Evolutionary conservation across 2,329 filamentous ascomycete species (phyloP).

Genomic region (Fusarium compactum): DNA sequence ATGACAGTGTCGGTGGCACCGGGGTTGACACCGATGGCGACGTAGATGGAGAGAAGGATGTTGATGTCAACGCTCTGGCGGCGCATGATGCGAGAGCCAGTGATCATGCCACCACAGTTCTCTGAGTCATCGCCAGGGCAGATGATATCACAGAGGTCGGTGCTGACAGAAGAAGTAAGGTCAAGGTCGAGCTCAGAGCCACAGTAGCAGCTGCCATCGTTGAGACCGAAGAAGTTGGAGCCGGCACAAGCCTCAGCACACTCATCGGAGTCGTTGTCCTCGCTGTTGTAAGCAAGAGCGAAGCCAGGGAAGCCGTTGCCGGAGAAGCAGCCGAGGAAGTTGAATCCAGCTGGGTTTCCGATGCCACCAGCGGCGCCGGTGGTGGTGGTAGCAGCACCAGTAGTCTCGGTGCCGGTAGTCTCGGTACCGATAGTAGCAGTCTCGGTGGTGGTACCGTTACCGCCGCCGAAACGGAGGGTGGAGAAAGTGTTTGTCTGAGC

Average conservation of each 20-base stretch:
- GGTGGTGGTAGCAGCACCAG: constrained; percentile 5
- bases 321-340: constrained; percentile 46
- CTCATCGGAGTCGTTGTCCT: constrained; percentile 24
- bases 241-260: constrained; percentile 45
- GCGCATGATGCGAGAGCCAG: constrained; percentile 24
- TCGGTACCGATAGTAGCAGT: constrained; percentile 2
- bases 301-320: constrained; percentile 46
- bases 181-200: constrained; percentile 32
- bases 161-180: constrained; percentile 13
- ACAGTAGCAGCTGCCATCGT: constrained; percentile 48
- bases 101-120: constrained; percentile 44
- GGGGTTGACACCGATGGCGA: constrained; percentile 16
- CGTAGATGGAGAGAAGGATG: constrained; percentile 42
- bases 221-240: constrained; percentile 42
- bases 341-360: constrained; percentile 31
- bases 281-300: constrained; percentile 1
- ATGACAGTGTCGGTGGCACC: constrained; percentile 22
- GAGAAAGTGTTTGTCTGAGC: constrained; percentile 31
- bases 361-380: constrained; percentile 12
- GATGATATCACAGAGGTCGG: constrained; percentile 40
- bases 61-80: constrained; percentile 37
- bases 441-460: background rate
- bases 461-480: constrained; percentile 17
- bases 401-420: constrained; percentile 2
- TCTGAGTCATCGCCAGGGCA: constrained; percentile 47